Base-by-base conservation (phyloP, 768 basidiomycete species). In the Tulasnella sp. region DNA sequence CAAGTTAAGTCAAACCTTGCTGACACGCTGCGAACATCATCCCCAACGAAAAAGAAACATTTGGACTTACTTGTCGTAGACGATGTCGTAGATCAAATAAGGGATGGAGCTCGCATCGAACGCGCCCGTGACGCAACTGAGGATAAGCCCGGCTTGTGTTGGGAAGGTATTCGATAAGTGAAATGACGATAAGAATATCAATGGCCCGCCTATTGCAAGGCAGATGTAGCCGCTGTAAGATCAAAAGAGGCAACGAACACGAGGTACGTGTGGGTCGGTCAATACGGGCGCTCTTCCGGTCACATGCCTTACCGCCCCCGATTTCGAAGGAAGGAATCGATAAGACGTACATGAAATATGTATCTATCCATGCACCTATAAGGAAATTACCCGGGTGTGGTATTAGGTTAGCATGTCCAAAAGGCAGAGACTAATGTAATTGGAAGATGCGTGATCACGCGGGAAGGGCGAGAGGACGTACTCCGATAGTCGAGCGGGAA, bases 101-200 rank as follows among this genome's bases (percentile, higher is more conserved):
- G 86, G 85, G 3, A 86, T 74, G 36, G 83, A 84, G 27, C 83
- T 84, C 24, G 85, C 85, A 76, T 86, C 86, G 79, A 87, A 87
- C 0, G 86, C 85, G 21, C 86, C 86, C 3, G 85, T 86, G 36
- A 87, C 82, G 71, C 85, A 83, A 44, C 84, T 84, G 46, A 87
- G 84, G 71, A 86, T 84, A 42, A 87, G 82, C 2, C 86, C 86
- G 0, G 85, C 85, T 46, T 84, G 81, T 48, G 80, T 68, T 2
- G 86, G 86, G 81, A 87, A 87, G 4, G 86, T 84, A 79, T 86
- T 87, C 39, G 85, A 84, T 18, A 87, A 83, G 79, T 87, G 86
- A 79, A 87, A 86, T 38, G 83, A 83, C 19, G 85, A 82, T 1
- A 86, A 81, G 82, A 86, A 86, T 76, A 86, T 85, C 71, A 85